Base-by-base conservation (phyloP, 176 grass and related monocot genomes). In the Triticum turgidum region DNA sequence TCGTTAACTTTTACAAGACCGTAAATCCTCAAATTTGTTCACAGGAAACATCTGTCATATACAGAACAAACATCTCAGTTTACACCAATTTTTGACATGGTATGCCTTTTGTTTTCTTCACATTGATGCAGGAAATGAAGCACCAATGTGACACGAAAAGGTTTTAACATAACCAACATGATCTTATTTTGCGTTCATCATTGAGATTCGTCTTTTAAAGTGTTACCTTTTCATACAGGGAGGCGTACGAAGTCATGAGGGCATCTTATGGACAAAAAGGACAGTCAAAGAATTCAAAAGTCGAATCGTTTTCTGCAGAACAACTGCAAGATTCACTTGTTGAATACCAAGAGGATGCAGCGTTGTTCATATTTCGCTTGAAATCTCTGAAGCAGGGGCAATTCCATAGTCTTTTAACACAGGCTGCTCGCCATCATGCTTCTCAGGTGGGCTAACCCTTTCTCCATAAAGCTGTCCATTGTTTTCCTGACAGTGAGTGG, bases 381-480 rank as follows among this genome's bases (percentile, higher is more conserved):
- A 95, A 98, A 88, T 98, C 96, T 24, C 85, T 98, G 79, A 93
- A 93, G 86, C 96, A 98, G 94, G 96, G 93, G 25, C 96, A 95
- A 84, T 94, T 90, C 27, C 89, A 91, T 64, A 98, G 96, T 80
- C 89, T 95, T 71, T 83, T 95, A 38, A 98, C 93, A 61, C 96
- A 95, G 79, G 96, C 93, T 72, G 84, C 96, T 81, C 90, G 96
- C 17, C 93, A 98, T 83, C 84, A 98, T 95, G 96, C 96, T 72
- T 90, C 93, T 72, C 96, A 94, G 91, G 96, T 98, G 89, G 29
- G 47, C 51, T 67, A 69, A 21, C 12, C 61, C 18, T 82, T 78
- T 78, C 21, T 64, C 44, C 45, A 44, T 61, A 13, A 51, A 51
- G 47, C 4, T 79, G 34, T 89, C 54, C 78, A 70, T 86, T 77